A percentile compares a stretch with the other conserved stretches of the same genome.
Conservation (phyloP, 352 stramenopile species). For the Hyaloperonospora brassicae region DNA sequence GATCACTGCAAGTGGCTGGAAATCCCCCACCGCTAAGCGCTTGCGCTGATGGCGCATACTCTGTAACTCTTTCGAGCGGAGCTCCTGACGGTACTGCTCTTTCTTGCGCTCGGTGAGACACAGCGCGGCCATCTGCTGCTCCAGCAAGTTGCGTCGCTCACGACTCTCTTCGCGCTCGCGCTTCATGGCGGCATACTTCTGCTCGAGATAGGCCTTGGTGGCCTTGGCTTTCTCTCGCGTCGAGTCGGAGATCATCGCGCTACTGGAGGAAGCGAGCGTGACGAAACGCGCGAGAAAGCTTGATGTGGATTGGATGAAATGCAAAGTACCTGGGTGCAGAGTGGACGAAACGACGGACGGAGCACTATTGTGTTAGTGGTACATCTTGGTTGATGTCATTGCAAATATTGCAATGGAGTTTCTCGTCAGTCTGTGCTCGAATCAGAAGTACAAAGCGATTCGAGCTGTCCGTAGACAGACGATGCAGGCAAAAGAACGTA, state of each 20-base stretch:
- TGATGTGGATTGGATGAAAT: slow-evolving; percentile 2
- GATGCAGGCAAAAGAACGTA: no score
- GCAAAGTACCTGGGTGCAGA: neutral
- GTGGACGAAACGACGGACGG: no score
- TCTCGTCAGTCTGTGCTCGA: no score
- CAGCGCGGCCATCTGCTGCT: slow-evolving; percentile 79
- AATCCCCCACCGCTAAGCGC: slow-evolving; percentile 86
- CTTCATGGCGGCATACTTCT: slow-evolving; percentile 87
- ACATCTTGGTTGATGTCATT: no score
- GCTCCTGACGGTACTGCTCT: slow-evolving; percentile 73
- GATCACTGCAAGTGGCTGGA: slow-evolving; percentile 95
- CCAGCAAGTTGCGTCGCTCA: slow-evolving; percentile 62
- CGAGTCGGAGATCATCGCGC: slow-evolving; percentile 67
- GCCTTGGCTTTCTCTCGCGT: slow-evolving; percentile 83
- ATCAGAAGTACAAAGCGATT: no score
- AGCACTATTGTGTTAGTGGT: no score
- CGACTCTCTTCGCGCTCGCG: slow-evolving; percentile 77
- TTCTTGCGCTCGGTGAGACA: slow-evolving; percentile 68
- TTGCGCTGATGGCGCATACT: slow-evolving; percentile 79
- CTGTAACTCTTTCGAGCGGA: slow-evolving; percentile 66
- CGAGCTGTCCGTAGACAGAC: no score
- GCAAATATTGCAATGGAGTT: no score
- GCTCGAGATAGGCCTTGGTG: slow-evolving; percentile 83
- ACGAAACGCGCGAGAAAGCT: neutral
- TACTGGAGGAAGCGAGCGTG: neutral